Percentiles rank a stretch among this genome's conserved stretches.
Conservation (phyloP, 1,139 yeast genomes). For the Casaregolazyma lundiana region DNA sequence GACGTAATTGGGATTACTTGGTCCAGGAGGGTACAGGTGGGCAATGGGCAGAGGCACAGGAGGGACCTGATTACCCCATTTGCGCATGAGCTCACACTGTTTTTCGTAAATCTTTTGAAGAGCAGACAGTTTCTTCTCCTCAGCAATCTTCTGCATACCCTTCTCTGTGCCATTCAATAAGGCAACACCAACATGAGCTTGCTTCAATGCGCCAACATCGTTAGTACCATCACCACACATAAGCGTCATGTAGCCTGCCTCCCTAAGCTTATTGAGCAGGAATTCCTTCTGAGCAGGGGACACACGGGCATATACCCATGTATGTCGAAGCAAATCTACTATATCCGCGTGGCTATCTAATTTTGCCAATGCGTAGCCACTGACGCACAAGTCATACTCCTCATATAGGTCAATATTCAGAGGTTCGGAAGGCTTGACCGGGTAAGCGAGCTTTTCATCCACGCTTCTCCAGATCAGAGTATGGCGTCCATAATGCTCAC, state of each 20-base stretch:
- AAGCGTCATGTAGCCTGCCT: conserved; percentile 84
- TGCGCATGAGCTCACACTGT: conserved; percentile 69
- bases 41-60: conserved; percentile 87
- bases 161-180: conserved; percentile 94
- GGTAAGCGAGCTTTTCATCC: conserved; percentile 67
- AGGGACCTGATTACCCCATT: conserved; percentile 68
- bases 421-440: conserved; percentile 54
- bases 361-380: conserved; percentile 82
- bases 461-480: conserved; percentile 83
- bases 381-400: conserved; percentile 80
- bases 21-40: conserved; percentile 95
- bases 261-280: conserved; percentile 75
- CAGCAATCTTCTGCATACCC: conserved; percentile 85
- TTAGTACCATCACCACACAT: conserved; percentile 99
- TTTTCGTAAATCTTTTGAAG: conserved; percentile 70
- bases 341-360: conserved; percentile 54
- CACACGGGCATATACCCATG: conserved; percentile 98
- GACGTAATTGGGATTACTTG: conserved; percentile 79
- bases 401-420: conserved; percentile 57
- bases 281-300: conserved; percentile 96
- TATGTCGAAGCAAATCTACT: conserved; percentile 68
- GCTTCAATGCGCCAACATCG: conserved; percentile 98
- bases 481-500: conserved; percentile 40
- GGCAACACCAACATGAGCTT: conserved; percentile 98
- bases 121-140: conserved; percentile 65